Evolutionary conservation across 768 basidiomycete species (phyloP).

Genomic region (Leucosporidium yakuticum): DNA sequence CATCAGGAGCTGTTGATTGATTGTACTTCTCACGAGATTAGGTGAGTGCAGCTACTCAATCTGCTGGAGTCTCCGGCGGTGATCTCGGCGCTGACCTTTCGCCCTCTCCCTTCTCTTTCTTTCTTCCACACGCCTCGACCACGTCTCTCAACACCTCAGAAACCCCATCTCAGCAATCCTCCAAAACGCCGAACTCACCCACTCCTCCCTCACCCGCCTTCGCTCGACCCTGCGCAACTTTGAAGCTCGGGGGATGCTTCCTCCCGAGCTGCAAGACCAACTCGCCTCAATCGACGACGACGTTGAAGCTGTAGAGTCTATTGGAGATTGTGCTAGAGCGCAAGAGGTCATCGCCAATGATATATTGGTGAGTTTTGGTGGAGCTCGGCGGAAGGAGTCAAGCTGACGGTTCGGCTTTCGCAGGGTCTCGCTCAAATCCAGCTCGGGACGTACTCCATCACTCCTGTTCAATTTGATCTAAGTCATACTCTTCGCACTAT

Average conservation of each 20-base stretch:
- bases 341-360: slow-evolving; percentile 44
- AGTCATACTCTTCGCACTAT: slow-evolving; percentile 41
- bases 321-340: neutral
- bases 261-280: too few relatives aligned
- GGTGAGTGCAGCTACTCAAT: slow-evolving; percentile 31
- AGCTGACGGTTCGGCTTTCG: neutral
- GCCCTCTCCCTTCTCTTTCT: neutral
- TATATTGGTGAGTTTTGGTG: slow-evolving; percentile 25
- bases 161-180: slow-evolving; percentile 42
- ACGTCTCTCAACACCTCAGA: neutral
- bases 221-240: neutral
- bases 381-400: neutral
- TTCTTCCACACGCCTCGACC: neutral
- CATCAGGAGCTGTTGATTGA: slow-evolving; percentile 42
- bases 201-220: slow-evolving; percentile 12
- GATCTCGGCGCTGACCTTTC: too few relatives aligned
- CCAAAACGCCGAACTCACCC: slow-evolving; percentile 35
- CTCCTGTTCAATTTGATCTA: slow-evolving; percentile 41
- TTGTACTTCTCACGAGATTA: slow-evolving; percentile 43
- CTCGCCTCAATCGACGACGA: neutral
- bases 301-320: neutral
- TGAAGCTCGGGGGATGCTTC: too few relatives aligned
- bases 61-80: too few relatives aligned
- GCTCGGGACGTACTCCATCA: slow-evolving; percentile 41
- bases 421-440: slow-evolving; percentile 39